These are phyloP conservation scores for Phylloporus sp. DNA, from an alignment of 768 basidiomycete genomes.

Conservation along the genomic window DNA sequence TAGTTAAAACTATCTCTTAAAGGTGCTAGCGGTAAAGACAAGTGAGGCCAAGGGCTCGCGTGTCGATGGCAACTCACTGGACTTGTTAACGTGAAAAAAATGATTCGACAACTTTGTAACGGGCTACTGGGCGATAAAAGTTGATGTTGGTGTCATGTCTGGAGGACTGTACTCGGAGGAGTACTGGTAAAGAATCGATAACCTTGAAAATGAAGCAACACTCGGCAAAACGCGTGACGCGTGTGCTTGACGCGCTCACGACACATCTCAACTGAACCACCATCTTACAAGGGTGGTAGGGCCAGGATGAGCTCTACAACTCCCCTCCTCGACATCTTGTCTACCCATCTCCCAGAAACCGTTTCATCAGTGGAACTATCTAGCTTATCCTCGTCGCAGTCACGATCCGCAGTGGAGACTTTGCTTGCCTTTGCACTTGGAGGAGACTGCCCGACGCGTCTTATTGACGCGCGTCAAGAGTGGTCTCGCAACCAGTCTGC, in stretches of 20 bases:
- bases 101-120: too few species aligned
- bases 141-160: too few species aligned
- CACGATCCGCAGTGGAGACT: conserved; percentile 16
- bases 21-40: too few species aligned
- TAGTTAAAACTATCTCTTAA: too few species aligned
- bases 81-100: too few species aligned
- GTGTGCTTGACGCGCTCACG: not conserved
- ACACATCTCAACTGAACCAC: not conserved
- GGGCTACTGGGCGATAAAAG: too few species aligned
- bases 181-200: too few species aligned
- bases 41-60: too few species aligned
- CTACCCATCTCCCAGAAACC: conserved; percentile 16
- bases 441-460: conserved; percentile 19
- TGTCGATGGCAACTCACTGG: too few species aligned
- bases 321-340: conserved; percentile 24
- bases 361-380: conserved; percentile 7
- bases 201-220: too few species aligned
- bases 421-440: conserved; percentile 31
- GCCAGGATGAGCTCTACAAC: conserved; percentile 16
- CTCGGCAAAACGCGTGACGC: not conserved
- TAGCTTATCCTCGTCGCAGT: not conserved
- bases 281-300: not conserved
- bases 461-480: conserved; percentile 11
- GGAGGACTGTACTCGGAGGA: too few species aligned
- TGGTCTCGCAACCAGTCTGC: conserved; percentile 25